Percentiles rank a stretch among this genome's conserved stretches.
These are phyloP conservation scores for Hydnomerulius pinastri DNA, from an alignment of 768 basidiomycete species.

Conservation along the genomic window DNA sequence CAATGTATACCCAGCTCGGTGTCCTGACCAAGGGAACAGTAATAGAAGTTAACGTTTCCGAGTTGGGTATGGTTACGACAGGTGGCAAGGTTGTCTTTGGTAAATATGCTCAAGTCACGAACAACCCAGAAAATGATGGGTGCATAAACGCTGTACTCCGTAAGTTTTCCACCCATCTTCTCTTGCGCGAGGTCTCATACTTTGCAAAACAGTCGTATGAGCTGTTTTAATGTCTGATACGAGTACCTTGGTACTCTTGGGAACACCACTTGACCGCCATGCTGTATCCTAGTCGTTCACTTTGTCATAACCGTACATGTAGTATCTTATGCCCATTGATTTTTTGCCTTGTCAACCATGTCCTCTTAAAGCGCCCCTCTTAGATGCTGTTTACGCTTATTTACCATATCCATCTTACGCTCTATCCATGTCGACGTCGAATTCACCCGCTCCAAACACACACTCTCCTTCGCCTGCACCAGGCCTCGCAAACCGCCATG, in stretches of 20 bases:
- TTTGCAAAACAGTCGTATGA: conserved; percentile 28
- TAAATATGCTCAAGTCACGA: conserved; percentile 92
- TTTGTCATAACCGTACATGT: background rate
- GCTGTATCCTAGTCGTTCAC: conserved; percentile 14
- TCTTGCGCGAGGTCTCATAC: conserved; percentile 3
- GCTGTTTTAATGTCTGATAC: background rate
- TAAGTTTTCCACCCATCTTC: conserved; percentile 41
- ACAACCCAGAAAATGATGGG: conserved; percentile 95
- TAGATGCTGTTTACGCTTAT: conserved; percentile 19
- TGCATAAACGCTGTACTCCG: conserved; percentile 94
- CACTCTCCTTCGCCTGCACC: conserved; percentile 35
- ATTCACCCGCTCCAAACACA: conserved; percentile 30
- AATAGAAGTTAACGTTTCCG: conserved; percentile 98
- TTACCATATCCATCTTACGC: conserved; percentile 14
- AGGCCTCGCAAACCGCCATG: conserved; percentile 40
- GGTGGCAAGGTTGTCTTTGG: conserved; percentile 95
- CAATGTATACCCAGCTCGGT: conserved; percentile 95
- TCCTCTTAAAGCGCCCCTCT: background rate
- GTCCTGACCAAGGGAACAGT: conserved; percentile 99
- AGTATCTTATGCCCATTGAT: conserved; percentile 4
- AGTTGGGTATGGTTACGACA: conserved; percentile 95
- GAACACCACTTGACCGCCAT: background rate
- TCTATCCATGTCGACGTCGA: conserved; percentile 29
- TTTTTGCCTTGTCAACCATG: background rate
- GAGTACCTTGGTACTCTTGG: background rate